Percentiles rank a stretch among this genome's conserved stretches.
Evolutionary conservation across 192 early-diverging fungal species (phyloP).

Genomic region (Umbelopsis vinacea): DNA sequence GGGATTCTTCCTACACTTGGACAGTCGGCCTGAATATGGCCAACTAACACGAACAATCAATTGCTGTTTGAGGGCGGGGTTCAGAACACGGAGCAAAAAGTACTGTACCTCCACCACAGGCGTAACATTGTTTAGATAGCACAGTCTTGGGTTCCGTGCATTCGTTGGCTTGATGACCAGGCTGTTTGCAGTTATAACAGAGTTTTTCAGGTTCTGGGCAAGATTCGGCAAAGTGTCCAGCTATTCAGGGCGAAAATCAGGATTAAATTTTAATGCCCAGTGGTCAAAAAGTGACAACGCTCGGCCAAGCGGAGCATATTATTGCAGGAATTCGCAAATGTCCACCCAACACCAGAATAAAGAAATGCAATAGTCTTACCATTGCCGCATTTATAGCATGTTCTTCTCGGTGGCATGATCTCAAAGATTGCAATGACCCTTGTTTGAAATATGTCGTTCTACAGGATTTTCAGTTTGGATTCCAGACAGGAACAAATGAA

Average conservation of each 20-base stretch:
- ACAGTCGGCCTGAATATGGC: slow-evolving; percentile 59
- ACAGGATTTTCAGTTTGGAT: not conserved
- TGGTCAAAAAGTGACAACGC: not conserved
- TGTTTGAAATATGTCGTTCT: not conserved
- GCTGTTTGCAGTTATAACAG: slow-evolving; percentile 62
- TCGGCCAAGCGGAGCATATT: no score
- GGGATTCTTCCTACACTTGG: slow-evolving; percentile 37
- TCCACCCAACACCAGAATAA: not conserved
- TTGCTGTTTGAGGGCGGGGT: not conserved
- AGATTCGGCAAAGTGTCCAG: slow-evolving; percentile 54
- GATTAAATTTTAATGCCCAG: not conserved
- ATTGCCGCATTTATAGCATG: slow-evolving; percentile 63
- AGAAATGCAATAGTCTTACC: slow-evolving; percentile 35
- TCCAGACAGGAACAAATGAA: no score
- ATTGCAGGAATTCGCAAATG: no score
- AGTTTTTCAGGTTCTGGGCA: slow-evolving; percentile 56
- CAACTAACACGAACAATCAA: slow-evolving; percentile 37
- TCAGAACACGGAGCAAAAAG: not conserved
- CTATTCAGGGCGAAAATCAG: slow-evolving; percentile 27
- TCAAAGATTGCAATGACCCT: not conserved
- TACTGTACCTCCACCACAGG: slow-evolving; percentile 55
- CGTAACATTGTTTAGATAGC: slow-evolving; percentile 55
- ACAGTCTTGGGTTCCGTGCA: slow-evolving; percentile 52
- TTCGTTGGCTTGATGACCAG: slow-evolving; percentile 55
- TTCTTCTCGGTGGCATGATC: slow-evolving; percentile 44